Evolutionary conservation across 2,329 filamentous ascomycete species (phyloP).

Genomic region (Epichloe typhina): DNA sequence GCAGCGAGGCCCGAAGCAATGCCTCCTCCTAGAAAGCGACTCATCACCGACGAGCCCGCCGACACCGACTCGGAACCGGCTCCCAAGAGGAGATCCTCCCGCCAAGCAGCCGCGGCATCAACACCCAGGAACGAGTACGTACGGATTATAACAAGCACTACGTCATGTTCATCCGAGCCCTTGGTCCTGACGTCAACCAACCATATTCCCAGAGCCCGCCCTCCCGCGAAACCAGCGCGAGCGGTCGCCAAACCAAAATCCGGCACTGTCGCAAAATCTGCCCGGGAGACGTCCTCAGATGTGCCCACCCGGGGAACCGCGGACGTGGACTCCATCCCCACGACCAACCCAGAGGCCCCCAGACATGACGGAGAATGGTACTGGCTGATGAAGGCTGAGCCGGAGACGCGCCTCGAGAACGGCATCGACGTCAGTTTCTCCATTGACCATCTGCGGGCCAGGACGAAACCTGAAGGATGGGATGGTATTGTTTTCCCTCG

Average conservation of each 20-base stretch:
- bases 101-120: conserved; percentile 11
- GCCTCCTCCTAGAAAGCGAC: conserved; percentile 1
- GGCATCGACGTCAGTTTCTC: conserved; percentile 86
- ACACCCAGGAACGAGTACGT: neutral
- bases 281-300: neutral
- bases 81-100: conserved; percentile 16
- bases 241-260: neutral
- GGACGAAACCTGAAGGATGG: conserved; percentile 74
- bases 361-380: conserved; percentile 37
- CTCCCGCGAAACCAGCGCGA: neutral
- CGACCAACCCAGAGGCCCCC: conserved; percentile 24
- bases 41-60: neutral
- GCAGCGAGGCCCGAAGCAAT: neutral
- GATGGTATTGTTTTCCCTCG: conserved; percentile 47
- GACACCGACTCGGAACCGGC: conserved; percentile 8
- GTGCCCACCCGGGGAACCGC: conserved; percentile 16
- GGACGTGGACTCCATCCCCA: conserved; percentile 22
- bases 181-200: neutral
- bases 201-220: neutral
- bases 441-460: conserved; percentile 73
- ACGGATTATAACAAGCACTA: neutral
- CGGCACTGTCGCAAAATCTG: neutral
- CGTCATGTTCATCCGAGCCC: too few relatives aligned
- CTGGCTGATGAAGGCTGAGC: conserved; percentile 82
- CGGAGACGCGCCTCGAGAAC: conserved; percentile 73